Percentiles rank a stretch among this genome's conserved stretches.
Conservation (phyloP, 306 rosid genomes). For the Lathyrus tuberosus region DNA sequence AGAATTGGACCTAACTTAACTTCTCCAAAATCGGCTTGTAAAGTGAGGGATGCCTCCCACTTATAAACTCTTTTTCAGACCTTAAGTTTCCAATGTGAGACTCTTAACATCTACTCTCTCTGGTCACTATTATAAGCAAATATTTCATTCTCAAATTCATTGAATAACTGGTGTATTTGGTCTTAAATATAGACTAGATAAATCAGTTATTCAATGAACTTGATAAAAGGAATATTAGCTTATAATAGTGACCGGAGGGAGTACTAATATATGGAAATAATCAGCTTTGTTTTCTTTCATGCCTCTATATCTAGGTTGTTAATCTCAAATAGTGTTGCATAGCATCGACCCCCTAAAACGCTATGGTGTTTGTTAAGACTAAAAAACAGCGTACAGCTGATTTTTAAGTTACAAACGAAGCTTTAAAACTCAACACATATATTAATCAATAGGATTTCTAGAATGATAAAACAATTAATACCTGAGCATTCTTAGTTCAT, state of each 20-base stretch:
- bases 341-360: too few species aligned
- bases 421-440: conserved; percentile 28
- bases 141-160: too few species aligned
- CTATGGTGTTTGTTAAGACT: too few species aligned
- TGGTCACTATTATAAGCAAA: too few species aligned
- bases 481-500: conserved; percentile 20
- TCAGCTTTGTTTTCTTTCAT: conserved; percentile 15
- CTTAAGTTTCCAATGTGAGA: background rate
- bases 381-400: conserved; percentile 1
- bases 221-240: too few species aligned
- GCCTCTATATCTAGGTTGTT: background rate
- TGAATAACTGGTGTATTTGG: too few species aligned
- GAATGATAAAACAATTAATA: conserved; percentile 18
- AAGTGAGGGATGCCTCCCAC: background rate
- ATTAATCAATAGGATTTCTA: conserved; percentile 10
- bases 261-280: conserved; percentile 1
- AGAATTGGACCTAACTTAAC: background rate
- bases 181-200: too few species aligned
- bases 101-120: background rate
- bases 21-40: background rate
- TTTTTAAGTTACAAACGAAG: conserved; percentile 1
- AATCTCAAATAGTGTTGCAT: too few species aligned
- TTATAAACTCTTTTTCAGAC: background rate
- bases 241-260: too few species aligned
- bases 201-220: too few species aligned